Conservation (phyloP, 305 asterid species). For the Stenogyne calaminthoides region DNA sequence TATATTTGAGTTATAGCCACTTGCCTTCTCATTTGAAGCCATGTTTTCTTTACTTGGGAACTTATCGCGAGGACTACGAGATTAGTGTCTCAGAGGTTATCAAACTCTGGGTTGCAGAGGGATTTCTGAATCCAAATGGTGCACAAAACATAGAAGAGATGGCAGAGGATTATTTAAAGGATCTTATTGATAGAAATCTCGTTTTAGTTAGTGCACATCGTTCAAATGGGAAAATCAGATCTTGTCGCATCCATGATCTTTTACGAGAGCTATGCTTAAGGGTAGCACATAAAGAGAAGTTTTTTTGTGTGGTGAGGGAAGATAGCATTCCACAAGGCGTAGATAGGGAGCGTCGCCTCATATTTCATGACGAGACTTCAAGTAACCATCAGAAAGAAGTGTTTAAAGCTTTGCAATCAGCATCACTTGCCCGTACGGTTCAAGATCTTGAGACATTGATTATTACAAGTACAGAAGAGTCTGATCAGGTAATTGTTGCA, state of each 20-base stretch:
- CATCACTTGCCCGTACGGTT: neutral
- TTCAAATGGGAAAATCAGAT: too few species aligned
- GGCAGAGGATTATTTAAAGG: too few species aligned
- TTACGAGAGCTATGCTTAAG: too few species aligned
- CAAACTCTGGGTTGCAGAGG: conserved; percentile 19
- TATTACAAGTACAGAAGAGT: neutral
- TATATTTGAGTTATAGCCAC: conserved; percentile 6
- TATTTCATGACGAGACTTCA: neutral
- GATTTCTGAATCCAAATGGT: neutral
- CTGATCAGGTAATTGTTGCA: neutral
- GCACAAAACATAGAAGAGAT: neutral
- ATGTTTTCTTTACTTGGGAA: conserved; percentile 14
- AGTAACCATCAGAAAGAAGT: neutral
- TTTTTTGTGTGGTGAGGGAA: neutral
- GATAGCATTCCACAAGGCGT: neutral
- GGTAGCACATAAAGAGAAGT: neutral
- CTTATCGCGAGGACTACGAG: neutral
- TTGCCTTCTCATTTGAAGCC: conserved; percentile 19
- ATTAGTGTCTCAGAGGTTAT: neutral
- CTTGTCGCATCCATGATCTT: too few species aligned
- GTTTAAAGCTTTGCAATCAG: neutral
- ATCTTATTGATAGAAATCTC: too few species aligned
- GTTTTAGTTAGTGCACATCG: too few species aligned
- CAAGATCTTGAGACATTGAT: neutral
- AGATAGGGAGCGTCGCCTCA: neutral